phyloP scores from a whole-genome alignment of 2,329 filamentous ascomycete genomes.

The Reticulascus tulasneorum region DNA sequence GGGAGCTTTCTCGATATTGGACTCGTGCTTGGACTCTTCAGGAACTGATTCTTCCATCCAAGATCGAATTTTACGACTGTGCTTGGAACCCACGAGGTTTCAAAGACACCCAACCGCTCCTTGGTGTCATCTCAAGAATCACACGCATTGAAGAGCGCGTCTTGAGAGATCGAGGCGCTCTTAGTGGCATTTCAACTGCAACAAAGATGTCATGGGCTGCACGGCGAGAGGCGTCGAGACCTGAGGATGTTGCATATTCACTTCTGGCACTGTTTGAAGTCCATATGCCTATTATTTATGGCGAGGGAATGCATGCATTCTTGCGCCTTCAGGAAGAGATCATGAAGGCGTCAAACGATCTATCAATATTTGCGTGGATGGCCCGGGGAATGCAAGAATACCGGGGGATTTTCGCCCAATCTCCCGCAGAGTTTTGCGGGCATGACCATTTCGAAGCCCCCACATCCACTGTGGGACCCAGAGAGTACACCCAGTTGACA shows the following conservation, averaged over 20 bases:
- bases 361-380: slow-evolving; percentile 2
- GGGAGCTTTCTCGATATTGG: slow-evolving; percentile 1
- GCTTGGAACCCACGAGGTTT: not conserved
- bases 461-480: too few relatives aligned
- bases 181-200: not conserved
- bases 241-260: slow-evolving; percentile 1
- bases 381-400: not conserved
- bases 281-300: slow-evolving; percentile 1
- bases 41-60: not conserved
- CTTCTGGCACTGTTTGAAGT: slow-evolving; percentile 2
- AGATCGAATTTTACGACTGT: slow-evolving; percentile 2
- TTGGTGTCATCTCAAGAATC: not conserved
- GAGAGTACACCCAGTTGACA: too few relatives aligned
- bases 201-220: slow-evolving; percentile 4
- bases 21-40: slow-evolving; percentile 2
- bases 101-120: not conserved
- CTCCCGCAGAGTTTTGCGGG: not conserved
- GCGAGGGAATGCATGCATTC: slow-evolving; percentile 1
- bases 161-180: not conserved
- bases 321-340: slow-evolving; percentile 2
- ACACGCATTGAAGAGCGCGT: not conserved
- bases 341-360: not conserved
- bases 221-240: not conserved
- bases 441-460: not conserved
- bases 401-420: slow-evolving; percentile 1